Evolutionary conservation across 345 rosid species (phyloP), one percentile per base, ranked within the genome.

Genomic region (Populus alba): DNA sequence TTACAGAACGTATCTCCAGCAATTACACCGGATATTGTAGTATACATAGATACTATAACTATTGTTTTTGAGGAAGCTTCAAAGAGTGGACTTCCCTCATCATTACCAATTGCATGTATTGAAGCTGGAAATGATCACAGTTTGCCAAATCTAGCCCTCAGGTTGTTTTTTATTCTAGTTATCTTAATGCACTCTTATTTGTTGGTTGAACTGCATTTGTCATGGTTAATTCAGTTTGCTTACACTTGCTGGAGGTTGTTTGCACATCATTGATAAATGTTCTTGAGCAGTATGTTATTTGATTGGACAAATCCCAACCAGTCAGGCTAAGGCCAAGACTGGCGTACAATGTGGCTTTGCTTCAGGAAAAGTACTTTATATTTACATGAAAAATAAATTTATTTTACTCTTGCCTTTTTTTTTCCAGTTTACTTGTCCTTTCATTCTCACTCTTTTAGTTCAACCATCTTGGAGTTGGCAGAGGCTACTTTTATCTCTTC

Each of bases 61-160:
- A 86, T 97, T 85, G 90, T 94, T 83, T 87, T 90, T 68, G 97
- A 90, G 85, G 98, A 94, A 84, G 91, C 97, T 68, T 86, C 93
- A 68, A 90, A 88, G 81, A 86, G 83, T 79, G 94, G 90, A 63
- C 87, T 91, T 23, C 88, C 94, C 75, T 85, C 88, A n/a, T 89
- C 97, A 61, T 87, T 92, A 76, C 97, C 99, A 79, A 88, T 97
- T 87, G 91, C 97, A 70, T 92, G 97, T 85, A 91, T 91, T 77
- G 99, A 94, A 88, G 91, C 95, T 78, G 99, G 98, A 82, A 84
- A 91, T 77, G 91, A 88, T 66, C 90, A 91, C 80, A 80, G 84
- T 80, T 86, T 97, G 77, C 99, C 99, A 59, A 91, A 94, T 86
- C 82, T 97, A 87, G 89, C 94, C 73, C 97, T 94, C 91, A 91